Percentiles rank a stretch among this genome's conserved stretches.
These are phyloP conservation scores for Cornus controversa DNA, from an alignment of 148 eudicot species.

Conservation along the genomic window DNA sequence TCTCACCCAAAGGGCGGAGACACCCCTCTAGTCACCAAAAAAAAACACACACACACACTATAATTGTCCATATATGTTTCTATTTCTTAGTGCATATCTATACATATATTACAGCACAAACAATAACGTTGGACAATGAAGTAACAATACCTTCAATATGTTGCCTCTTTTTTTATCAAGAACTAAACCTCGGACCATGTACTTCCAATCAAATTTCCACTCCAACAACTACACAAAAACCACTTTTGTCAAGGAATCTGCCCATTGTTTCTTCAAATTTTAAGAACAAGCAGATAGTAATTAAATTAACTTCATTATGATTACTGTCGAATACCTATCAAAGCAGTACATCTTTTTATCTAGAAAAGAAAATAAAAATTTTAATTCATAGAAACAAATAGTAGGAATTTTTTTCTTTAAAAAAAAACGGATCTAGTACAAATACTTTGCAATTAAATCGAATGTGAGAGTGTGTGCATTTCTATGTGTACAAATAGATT, in stretches of 20 bases:
- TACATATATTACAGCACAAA: neutral
- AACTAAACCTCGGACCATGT: slow-evolving; percentile 98
- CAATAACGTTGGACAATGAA: neutral
- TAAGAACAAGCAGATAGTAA: neutral
- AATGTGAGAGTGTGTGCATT: neutral
- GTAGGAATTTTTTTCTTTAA: neutral
- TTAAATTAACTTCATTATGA: too few species aligned
- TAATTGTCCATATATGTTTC: too few species aligned
- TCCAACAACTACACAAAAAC: slow-evolving; percentile 62
- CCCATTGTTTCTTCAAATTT: slow-evolving; percentile 14
- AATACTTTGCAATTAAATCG: neutral
- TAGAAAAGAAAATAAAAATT: neutral
- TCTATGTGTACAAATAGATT: too few species aligned
- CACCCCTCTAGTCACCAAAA: too few species aligned
- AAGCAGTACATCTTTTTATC: too few species aligned
- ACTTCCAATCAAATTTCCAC: slow-evolving; percentile 92
- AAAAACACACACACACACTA: too few species aligned
- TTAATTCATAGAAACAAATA: neutral
- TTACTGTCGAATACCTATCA: too few species aligned
- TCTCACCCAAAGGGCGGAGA: too few species aligned
- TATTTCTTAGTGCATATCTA: too few species aligned
- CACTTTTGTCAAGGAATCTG: slow-evolving; percentile 13
- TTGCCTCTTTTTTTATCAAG: slow-evolving; percentile 97
- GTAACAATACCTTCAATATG: slow-evolving; percentile 71
- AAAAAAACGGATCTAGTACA: neutral